These are phyloP conservation scores for Ophiobolus disseminans DNA, from an alignment of 2,329 filamentous ascomycete species.

Conservation along the genomic window DNA sequence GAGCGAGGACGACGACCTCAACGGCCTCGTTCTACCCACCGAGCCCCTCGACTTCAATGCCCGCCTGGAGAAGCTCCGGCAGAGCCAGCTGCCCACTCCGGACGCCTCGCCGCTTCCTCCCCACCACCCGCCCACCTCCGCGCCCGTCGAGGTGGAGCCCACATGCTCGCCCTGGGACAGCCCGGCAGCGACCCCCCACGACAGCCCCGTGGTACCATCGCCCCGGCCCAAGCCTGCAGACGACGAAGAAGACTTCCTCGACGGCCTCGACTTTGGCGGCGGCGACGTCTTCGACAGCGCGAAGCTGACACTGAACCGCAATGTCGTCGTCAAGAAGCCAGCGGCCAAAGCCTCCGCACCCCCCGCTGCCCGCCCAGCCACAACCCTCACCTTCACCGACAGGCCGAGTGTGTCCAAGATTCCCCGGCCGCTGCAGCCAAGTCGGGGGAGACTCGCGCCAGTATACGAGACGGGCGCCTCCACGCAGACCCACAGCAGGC, in stretches of 20 bases:
- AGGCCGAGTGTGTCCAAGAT: constrained; percentile 73
- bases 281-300: constrained; percentile 80
- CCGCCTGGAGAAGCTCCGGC: constrained; percentile 75
- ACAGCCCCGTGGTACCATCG: constrained; percentile 11
- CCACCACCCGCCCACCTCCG: constrained; percentile 40
- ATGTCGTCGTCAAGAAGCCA: constrained; percentile 83
- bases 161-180: constrained; percentile 26
- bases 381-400: constrained; percentile 90
- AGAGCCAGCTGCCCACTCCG: constrained; percentile 35
- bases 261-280: constrained; percentile 85
- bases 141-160: constrained; percentile 23
- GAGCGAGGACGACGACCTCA: constrained; percentile 91
- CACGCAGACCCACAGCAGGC: constrained; percentile 66
- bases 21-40: constrained; percentile 83
- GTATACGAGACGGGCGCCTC: constrained; percentile 86
- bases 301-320: constrained; percentile 86
- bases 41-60: constrained; percentile 85
- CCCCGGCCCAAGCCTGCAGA: constrained; percentile 29
- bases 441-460: constrained; percentile 74
- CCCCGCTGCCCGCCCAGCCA: constrained; percentile 73
- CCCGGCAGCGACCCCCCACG: constrained; percentile 17
- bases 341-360: constrained; percentile 64
- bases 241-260: constrained; percentile 77
- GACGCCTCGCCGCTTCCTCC: constrained; percentile 27
- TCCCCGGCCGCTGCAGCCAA: constrained; percentile 70